Percentiles rank a stretch among this genome's conserved stretches.
These are phyloP conservation scores for Ostreobium quekettii DNA, from an alignment of 139 green algal genomes.

Conservation along the genomic window DNA sequence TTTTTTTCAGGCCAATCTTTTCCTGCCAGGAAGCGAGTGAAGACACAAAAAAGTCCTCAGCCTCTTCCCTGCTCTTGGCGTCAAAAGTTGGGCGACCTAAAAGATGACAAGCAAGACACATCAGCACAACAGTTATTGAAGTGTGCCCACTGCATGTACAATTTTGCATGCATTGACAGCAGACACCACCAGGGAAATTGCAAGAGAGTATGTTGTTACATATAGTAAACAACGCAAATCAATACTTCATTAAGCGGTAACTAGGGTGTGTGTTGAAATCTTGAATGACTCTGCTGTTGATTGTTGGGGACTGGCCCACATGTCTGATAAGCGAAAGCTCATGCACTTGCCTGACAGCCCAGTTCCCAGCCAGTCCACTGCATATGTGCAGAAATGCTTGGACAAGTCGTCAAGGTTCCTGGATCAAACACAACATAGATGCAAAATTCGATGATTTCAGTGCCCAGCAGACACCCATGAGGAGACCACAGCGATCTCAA, in stretches of 20 bases:
- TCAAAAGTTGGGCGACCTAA: constrained; percentile 64
- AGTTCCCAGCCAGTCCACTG: constrained; percentile 76
- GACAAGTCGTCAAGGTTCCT: constrained; percentile 52
- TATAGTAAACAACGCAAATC: not conserved
- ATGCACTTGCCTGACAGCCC: constrained; percentile 50
- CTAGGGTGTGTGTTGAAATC: not conserved
- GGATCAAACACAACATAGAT: constrained; percentile 10
- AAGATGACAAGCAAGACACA: not conserved
- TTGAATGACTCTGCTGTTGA: not conserved
- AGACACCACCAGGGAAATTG: not conserved
- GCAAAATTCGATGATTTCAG: not conserved
- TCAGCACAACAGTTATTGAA: not conserved
- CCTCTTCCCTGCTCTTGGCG: constrained; percentile 35
- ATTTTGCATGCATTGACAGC: not conserved
- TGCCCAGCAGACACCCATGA: not conserved
- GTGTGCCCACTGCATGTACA: not conserved
- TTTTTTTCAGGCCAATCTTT: constrained; percentile 45
- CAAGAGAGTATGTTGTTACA: not conserved
- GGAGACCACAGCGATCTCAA: not conserved
- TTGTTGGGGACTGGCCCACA: not conserved
- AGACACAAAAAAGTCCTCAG: constrained; percentile 75
- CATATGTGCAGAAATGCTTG: constrained; percentile 41
- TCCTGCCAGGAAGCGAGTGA: constrained; percentile 57
- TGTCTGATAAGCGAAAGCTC: constrained; percentile 1
- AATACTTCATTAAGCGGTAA: too few relatives aligned